Conservation (phyloP, 768 basidiomycete species). For the Arthromyces matolae region DNA sequence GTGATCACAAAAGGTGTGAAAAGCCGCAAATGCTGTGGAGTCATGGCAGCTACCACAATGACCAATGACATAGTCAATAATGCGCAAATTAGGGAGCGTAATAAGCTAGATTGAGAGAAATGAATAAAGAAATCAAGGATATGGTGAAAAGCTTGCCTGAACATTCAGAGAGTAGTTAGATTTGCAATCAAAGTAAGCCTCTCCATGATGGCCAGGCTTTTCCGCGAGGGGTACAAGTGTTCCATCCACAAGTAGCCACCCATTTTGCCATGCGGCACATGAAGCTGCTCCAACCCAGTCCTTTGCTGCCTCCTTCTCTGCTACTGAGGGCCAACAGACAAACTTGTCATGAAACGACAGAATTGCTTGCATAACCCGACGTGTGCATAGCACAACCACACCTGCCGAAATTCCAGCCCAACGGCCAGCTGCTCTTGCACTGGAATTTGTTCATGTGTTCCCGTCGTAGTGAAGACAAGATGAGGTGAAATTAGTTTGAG, state of each 20-base stretch:
- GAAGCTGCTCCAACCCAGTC: constrained; percentile 19
- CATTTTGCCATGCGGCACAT: constrained; percentile 19
- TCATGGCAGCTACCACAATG: constrained; percentile 32
- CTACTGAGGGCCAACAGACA: background rate
- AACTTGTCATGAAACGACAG: background rate
- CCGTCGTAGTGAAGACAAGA: constrained; percentile 17
- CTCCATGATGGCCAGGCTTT: constrained; percentile 19
- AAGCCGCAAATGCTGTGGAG: constrained; percentile 26
- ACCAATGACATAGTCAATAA: constrained; percentile 28
- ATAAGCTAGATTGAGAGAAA: constrained; percentile 9
- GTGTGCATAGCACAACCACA: constrained; percentile 15
- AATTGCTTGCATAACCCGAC: background rate
- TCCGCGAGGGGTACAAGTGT: constrained; percentile 16
- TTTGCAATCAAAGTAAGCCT: constrained; percentile 27
- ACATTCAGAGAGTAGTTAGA: constrained; percentile 25
- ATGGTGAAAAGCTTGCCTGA: constrained; percentile 8
- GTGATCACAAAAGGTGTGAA: constrained; percentile 20
- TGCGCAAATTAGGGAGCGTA: constrained; percentile 17
- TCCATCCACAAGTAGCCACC: constrained; percentile 19
- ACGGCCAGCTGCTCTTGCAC: constrained; percentile 16
- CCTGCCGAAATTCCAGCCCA: constrained; percentile 19
- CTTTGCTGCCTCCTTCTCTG: constrained; percentile 13
- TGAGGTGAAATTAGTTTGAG: background rate
- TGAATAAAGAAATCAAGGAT: background rate
- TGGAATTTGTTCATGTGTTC: constrained; percentile 12